Evolutionary conservation across 768 basidiomycete species (phyloP), one percentile per base, ranked within the genome.

Genomic region (Sarcodon sp.): DNA sequence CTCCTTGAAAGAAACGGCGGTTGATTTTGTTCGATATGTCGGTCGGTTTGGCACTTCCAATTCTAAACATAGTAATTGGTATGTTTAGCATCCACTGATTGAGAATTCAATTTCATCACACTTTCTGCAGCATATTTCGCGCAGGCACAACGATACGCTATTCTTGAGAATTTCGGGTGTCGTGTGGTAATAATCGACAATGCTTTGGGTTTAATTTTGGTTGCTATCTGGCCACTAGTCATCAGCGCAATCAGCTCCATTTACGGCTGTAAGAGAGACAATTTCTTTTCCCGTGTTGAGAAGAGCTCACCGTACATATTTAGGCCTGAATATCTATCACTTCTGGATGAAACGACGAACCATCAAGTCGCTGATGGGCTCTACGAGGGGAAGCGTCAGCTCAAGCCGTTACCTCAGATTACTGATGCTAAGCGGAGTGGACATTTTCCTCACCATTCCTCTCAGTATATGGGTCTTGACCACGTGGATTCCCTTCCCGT

Each of bases 61-160:
- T 64, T n/a, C 12, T 66, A 6, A 45, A 61, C n/a, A 61, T 66
- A 51, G 36, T 31, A 15, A 35, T 65, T 32, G 52, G 62, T 69
- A 39, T 32, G 64, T 57, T n/a, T 57, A 50, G 21, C 4, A 15
- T 13, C 27, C n/a, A 7, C 34, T 15, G 7, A 33, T 16, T 35
- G 15, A 18, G 15, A 47, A 33, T 16, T 7, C 18, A 11, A 10
- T 35, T 15, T 31, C 16, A 47, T 16, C 15, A 16, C 16, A 16
- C 10, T 41, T 7, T 13, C 39, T 4, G 12, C 50, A 84, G 82
- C 79, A 55, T 64, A 68, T 47, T 55, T 81, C 45, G 69, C 71
- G 27, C 79, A 82, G 57, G 75, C 76, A 48, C 73, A 76, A 59
- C 72, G 82, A 47, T 85, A 77, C 65, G 71, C 79, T 57, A 70